Base-by-base conservation (phyloP, 2,329 filamentous ascomycete species). In the Fusarium poae region DNA sequence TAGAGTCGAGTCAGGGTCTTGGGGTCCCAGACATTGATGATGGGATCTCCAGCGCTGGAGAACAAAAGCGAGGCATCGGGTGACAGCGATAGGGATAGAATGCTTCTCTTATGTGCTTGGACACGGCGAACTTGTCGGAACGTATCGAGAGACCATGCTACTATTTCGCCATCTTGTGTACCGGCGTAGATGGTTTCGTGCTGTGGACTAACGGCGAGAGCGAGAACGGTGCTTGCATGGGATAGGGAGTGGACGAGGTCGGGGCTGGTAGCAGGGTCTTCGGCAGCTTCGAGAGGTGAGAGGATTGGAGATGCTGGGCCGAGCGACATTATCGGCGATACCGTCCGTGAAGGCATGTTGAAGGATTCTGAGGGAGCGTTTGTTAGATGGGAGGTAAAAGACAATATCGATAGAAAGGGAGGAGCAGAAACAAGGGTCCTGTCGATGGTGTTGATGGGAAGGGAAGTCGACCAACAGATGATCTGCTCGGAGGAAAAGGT, bases 21-120 rank as follows among this genome's bases (percentile, higher is more conserved):
- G 3, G 94, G 92, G 73, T 89, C 91, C 96, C 96, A 99, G 42
- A 97, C 93, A 77, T 97, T 97, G 76, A 98, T 91, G 61, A 97
- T 91, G 3, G 95, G 92, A 76, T 99, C 96, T 71, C 94, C 94
- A 12, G 94, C 95, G 73, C 92, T 97, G 13, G 95, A 98, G 79
- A 99, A 95, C 12, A 99, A 87, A 30, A 97, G 84, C 18, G 84
- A 84, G 66, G 88, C 84, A 77, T 97, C 90, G 52, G 89, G 85
- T 11, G 92, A 94, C 27, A 99, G 84, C 76, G 89, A 92, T 5
- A 99, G 85, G 59, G 91, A 93, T 48, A 99, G 88, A 23, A 99
- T 92, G 76, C 93, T 97, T 57, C 96, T 92, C 76, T 93, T 91
- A 81, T 99, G 96, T 7, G 93, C 96, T 77, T 96, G 92, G 21